Evolutionary conservation across 2,329 filamentous ascomycete species (phyloP).

Genomic region (Ophiostoma sp.): DNA sequence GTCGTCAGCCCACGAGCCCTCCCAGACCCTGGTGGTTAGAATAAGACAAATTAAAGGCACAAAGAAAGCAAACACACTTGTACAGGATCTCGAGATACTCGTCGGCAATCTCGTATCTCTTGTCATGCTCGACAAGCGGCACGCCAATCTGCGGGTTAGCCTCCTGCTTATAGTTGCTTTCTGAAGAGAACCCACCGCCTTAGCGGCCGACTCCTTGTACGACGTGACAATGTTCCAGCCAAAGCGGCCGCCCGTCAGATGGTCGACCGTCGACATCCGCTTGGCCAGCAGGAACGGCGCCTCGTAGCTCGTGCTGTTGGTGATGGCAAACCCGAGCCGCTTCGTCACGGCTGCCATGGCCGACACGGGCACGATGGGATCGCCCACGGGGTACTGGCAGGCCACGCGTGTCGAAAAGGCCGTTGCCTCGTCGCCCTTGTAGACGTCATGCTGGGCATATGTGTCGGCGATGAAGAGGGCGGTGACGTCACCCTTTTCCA

Average conservation of each 20-base stretch:
- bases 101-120: slow-evolving; percentile 29
- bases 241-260: slow-evolving; percentile 26
- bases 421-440: slow-evolving; percentile 18
- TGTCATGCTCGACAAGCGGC: slow-evolving; percentile 24
- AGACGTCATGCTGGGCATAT: slow-evolving; percentile 18
- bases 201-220: slow-evolving; percentile 23
- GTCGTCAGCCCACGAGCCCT: slow-evolving; percentile 1
- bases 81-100: slow-evolving; percentile 29
- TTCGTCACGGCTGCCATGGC: slow-evolving; percentile 27
- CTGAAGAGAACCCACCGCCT: slow-evolving; percentile 20
- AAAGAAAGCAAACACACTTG: slow-evolving; percentile 19
- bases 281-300: slow-evolving; percentile 25
- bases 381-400: slow-evolving; percentile 16
- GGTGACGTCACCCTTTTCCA: slow-evolving; percentile 19
- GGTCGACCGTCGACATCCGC: slow-evolving; percentile 25
- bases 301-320: slow-evolving; percentile 24
- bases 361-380: slow-evolving; percentile 21
- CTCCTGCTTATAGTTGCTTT: not conserved
- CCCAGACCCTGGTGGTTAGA: not conserved
- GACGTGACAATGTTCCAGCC: slow-evolving; percentile 29
- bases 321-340: slow-evolving; percentile 25
- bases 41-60: not conserved
- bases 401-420: not conserved
- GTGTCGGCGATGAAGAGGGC: slow-evolving; percentile 24
- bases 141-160: not conserved